Base-by-base conservation (phyloP, 176 grass and related monocot species). In the Zea luxurians region DNA sequence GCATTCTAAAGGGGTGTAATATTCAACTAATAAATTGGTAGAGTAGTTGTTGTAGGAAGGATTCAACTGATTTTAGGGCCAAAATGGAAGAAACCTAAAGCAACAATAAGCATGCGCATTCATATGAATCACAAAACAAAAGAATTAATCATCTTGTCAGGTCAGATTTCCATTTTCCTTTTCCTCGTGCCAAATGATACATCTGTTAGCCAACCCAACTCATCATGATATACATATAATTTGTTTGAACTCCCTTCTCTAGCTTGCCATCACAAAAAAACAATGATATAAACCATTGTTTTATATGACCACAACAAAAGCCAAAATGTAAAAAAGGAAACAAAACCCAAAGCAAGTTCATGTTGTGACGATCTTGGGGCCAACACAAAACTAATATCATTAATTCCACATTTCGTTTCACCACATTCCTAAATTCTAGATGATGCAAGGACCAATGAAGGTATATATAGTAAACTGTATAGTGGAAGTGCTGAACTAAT, bases 171-270 rank as follows among this genome's bases (percentile, higher is more conserved):
- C 6, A 40, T 63, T 84, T 67, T 87, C 66, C 67, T 76, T 76
- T 87, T 83, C n/a, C 58, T 83, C 58, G 27, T 89, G 89, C 68
- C 90, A 78, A 36, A 81, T 70, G 80, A 85, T 84, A 80, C 42
- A 82, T 84, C 73, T 54, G 61, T 46, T 37, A 57, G 70, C 78
- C 75, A 88, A 52, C 52, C 84, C 38, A 83, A 68, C 71, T 59
- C 10, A 47, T 65, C 45, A 38, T 59, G 41, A 68, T 13, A 61
- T 71, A 58, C 49, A 87, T 15, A 87, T 27, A 5, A 48, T 15
- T 35, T 58, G 27, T 27, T 89, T 88, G 15, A 59, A 64, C 40
- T 65, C 78, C 50, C 71, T 54, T 76, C 73, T 68, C 54, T 71
- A 55, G 16, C 45, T 52, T 17, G 16, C 48, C 64, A 5, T 53